Evolutionary conservation across 768 basidiomycete species (phyloP).

Genomic region (Sporobolomyces roseus): DNA sequence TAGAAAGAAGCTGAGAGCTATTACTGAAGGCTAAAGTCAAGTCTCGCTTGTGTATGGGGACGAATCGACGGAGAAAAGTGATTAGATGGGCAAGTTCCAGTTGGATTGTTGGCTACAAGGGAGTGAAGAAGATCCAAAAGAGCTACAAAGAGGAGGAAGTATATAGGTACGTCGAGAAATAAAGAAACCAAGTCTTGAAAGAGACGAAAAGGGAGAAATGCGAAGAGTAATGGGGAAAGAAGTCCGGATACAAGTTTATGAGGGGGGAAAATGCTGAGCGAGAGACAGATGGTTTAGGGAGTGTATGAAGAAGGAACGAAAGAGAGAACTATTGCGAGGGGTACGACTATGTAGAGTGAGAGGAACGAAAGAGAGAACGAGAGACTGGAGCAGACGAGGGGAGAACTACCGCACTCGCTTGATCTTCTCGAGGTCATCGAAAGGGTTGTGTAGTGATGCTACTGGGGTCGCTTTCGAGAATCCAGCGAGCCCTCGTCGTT

Average conservation of each 20-base stretch:
- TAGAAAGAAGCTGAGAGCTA: too few relatives aligned
- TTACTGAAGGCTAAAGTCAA: too few relatives aligned
- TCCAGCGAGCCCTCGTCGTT: conserved; percentile 10
- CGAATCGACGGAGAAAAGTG: too few relatives aligned
- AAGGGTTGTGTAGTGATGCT: conserved; percentile 17
- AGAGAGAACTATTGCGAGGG: not conserved
- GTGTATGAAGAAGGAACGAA: not conserved
- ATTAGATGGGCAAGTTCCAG: not conserved
- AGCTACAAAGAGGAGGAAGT: not conserved
- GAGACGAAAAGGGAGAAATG: not conserved
- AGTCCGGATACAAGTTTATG: too few relatives aligned
- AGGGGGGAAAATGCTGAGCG: too few relatives aligned
- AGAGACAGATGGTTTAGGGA: too few relatives aligned
- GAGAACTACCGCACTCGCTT: conserved; percentile 3
- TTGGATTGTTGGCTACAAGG: not conserved
- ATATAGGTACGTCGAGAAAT: not conserved
- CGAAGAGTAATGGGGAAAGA: not conserved
- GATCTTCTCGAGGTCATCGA: conserved; percentile 9
- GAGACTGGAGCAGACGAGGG: not conserved
- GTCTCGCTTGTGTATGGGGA: too few relatives aligned
- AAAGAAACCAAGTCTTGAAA: not conserved
- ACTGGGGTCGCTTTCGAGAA: conserved; percentile 12
- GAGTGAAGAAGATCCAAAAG: not conserved
- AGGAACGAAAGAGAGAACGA: conserved; percentile 4
- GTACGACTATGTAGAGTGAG: not conserved